Evolutionary conservation across 192 early-diverging fungal genomes (phyloP).

Genomic region (Radiomyces spectabilis): DNA sequence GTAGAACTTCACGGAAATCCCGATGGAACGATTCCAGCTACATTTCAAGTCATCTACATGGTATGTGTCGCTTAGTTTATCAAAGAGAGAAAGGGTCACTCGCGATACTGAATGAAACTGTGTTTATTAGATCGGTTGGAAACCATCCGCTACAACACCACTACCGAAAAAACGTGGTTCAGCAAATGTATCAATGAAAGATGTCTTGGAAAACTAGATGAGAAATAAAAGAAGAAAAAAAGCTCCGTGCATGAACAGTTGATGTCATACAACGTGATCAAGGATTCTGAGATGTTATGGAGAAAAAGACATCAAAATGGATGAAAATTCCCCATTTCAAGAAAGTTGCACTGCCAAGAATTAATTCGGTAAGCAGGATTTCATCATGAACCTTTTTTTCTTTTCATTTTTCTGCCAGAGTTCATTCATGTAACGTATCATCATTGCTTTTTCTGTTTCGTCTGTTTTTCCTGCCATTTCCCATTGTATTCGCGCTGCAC

Average conservation of each 20-base stretch:
- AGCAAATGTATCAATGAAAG: slow-evolving; percentile 72
- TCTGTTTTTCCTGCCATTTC: too few relatives aligned
- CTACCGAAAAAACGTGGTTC: slow-evolving; percentile 78
- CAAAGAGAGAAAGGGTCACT: too few relatives aligned
- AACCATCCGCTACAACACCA: slow-evolving; percentile 77
- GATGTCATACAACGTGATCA: too few relatives aligned
- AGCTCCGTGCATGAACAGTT: background rate
- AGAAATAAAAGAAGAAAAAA: slow-evolving; percentile 12
- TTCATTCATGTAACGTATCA: background rate
- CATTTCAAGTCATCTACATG: slow-evolving; percentile 80
- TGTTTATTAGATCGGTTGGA: slow-evolving; percentile 81
- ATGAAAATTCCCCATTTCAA: too few relatives aligned
- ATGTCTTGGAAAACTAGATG: too few relatives aligned
- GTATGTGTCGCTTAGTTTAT: slow-evolving; percentile 12
- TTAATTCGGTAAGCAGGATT: background rate
- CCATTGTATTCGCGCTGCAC: too few relatives aligned
- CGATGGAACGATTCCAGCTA: slow-evolving; percentile 88
- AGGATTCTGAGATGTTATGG: too few relatives aligned
- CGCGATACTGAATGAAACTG: too few relatives aligned
- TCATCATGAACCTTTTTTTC: background rate
- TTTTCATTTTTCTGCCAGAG: background rate
- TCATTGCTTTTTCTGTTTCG: too few relatives aligned
- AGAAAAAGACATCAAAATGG: too few relatives aligned
- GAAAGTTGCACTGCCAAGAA: too few relatives aligned
- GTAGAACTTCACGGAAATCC: slow-evolving; percentile 79